Evolutionary conservation across 73 alveolate genomes (phyloP).

Genomic region (Blepharisma japonicum): DNA sequence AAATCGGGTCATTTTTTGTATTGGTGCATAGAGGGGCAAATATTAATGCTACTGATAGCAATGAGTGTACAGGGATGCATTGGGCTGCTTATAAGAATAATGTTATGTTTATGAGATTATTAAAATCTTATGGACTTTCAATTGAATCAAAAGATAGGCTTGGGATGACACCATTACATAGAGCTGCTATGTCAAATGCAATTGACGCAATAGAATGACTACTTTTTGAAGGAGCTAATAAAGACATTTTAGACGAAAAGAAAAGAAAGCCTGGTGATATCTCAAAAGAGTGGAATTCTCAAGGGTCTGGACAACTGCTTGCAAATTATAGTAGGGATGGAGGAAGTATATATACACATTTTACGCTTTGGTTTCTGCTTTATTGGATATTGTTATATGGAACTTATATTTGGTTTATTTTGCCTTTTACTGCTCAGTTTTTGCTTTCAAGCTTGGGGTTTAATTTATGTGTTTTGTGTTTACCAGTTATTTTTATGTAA

Average conservation of each 20-base stretch:
- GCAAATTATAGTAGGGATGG: not conserved
- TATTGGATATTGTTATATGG: not conserved
- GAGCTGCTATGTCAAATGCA: constrained; percentile 4
- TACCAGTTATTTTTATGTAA: not conserved
- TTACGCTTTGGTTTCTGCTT: not conserved
- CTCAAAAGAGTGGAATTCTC: not conserved
- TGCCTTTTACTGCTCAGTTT: not conserved
- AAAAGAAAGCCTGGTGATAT: not conserved
- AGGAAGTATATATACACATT: not conserved
- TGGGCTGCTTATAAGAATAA: constrained; percentile 27
- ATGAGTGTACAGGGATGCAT: not conserved
- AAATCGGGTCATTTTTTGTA: not conserved
- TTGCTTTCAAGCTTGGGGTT: not conserved
- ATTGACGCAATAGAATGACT: not conserved
- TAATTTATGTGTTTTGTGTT: not conserved
- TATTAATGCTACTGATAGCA: not conserved
- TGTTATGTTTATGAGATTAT: not conserved
- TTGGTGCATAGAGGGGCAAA: constrained; percentile 8
- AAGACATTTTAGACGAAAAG: not conserved
- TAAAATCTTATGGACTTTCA: not conserved
- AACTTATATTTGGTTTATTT: not conserved
- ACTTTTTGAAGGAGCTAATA: not conserved
- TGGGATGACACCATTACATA: constrained; percentile 25
- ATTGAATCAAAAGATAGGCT: not conserved
- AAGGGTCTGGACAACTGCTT: constrained; percentile 7